phyloP scores from a whole-genome alignment of 2,329 filamentous ascomycete species.

The Trichoderma sp. region DNA sequence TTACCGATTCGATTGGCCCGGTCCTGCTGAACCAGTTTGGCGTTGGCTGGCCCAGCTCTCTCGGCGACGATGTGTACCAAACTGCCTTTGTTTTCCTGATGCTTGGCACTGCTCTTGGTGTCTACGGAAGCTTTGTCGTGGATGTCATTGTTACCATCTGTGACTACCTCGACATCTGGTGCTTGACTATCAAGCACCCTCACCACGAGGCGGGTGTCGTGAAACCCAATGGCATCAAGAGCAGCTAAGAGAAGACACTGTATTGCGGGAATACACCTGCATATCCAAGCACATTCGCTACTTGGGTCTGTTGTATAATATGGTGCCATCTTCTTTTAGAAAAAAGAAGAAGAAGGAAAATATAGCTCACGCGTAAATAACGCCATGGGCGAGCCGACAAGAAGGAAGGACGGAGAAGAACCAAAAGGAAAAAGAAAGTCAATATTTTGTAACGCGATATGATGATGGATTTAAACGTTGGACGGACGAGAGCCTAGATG shows the following conservation, averaged over 20 bases:
- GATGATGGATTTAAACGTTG: slow-evolving; percentile 5
- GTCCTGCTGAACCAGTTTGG: slow-evolving; percentile 61
- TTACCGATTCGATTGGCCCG: slow-evolving; percentile 80
- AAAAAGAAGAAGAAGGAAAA: neutral
- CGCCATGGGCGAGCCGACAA: neutral
- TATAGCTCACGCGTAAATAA: neutral
- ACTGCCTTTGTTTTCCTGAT: slow-evolving; percentile 89
- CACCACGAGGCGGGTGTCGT: slow-evolving; percentile 49
- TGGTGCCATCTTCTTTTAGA: neutral
- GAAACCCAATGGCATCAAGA: slow-evolving; percentile 49
- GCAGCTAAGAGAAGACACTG: slow-evolving; percentile 31
- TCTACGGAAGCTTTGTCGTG: slow-evolving; percentile 97
- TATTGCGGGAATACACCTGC: neutral
- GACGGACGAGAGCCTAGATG: neutral
- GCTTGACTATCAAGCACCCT: slow-evolving; percentile 91
- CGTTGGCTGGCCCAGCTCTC: slow-evolving; percentile 74
- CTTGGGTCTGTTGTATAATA: neutral
- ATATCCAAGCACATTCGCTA: neutral
- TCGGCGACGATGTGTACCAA: slow-evolving; percentile 81
- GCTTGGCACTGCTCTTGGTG: slow-evolving; percentile 79
- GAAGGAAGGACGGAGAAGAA: neutral
- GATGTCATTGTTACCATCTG: slow-evolving; percentile 98
- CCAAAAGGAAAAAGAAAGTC: neutral
- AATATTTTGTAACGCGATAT: slow-evolving; percentile 17
- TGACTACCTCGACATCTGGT: slow-evolving; percentile 98